Percentiles rank a stretch among this genome's conserved stretches.
These are phyloP conservation scores for Linderniella brevidens DNA, from an alignment of 257 asterid species.

Conservation along the genomic window DNA sequence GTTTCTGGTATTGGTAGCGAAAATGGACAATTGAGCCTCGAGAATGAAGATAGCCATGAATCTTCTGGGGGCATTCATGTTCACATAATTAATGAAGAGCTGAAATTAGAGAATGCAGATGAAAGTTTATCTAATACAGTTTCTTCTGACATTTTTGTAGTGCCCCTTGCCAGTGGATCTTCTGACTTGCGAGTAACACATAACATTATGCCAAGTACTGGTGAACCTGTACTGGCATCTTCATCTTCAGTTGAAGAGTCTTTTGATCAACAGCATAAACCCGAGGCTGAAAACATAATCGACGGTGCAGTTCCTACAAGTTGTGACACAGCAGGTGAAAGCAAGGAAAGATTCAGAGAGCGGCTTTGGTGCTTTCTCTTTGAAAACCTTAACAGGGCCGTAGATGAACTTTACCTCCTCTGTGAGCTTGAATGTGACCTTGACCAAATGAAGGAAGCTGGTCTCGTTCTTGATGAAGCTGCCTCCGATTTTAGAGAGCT, in stretches of 20 bases:
- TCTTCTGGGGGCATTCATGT: slow-evolving; percentile 11
- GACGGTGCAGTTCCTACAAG: slow-evolving; percentile 20
- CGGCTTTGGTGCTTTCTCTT: slow-evolving; percentile 99
- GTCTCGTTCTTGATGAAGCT: slow-evolving; percentile 97
- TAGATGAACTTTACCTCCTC: slow-evolving; percentile 93
- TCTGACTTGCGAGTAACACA: slow-evolving; percentile 15
- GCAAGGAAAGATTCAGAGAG: slow-evolving; percentile 94
- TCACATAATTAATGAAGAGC: slow-evolving; percentile 19
- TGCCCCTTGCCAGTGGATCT: slow-evolving; percentile 14
- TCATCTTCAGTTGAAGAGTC: slow-evolving; percentile 20
- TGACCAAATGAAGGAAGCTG: slow-evolving; percentile 88
- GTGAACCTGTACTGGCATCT: slow-evolving; percentile 15
- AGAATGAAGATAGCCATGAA: slow-evolving; percentile 10
- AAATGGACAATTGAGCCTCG: slow-evolving; percentile 13
- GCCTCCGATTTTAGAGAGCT: slow-evolving; percentile 82
- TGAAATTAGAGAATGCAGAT: slow-evolving; percentile 8
- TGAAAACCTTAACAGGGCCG: slow-evolving; percentile 90
- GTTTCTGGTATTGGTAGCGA: slow-evolving; percentile 16
- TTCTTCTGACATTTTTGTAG: slow-evolving; percentile 14
- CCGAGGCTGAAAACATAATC: slow-evolving; percentile 22
- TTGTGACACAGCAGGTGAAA: slow-evolving; percentile 37
- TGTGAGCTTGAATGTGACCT: slow-evolving; percentile 97
- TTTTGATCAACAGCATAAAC: slow-evolving; percentile 14
- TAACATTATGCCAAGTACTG: slow-evolving; percentile 15
- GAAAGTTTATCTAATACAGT: slow-evolving; percentile 8